These are phyloP conservation scores for Exophiala aquamarina DNA, from an alignment of 2,329 filamentous ascomycete genomes.

Conservation along the genomic window DNA sequence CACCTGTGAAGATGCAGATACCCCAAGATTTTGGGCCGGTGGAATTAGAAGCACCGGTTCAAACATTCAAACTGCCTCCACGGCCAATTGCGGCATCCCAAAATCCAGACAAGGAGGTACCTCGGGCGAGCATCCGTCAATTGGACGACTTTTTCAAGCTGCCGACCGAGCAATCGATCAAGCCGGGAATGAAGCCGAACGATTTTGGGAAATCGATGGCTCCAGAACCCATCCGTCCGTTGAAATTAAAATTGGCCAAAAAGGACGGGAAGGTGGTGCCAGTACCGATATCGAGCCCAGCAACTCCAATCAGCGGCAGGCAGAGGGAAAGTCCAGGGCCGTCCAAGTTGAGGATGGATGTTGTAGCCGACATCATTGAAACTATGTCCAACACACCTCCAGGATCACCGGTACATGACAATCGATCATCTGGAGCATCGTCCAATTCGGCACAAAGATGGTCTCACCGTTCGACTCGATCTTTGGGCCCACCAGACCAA, in stretches of 20 bases:
- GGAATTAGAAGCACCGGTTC: slow-evolving; percentile 25
- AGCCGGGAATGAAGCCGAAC: slow-evolving; percentile 18
- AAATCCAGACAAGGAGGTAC: slow-evolving; percentile 13
- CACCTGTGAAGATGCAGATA: not conserved
- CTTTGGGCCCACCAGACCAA: slow-evolving; percentile 17
- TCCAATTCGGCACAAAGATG: slow-evolving; percentile 20
- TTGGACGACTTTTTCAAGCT: slow-evolving; percentile 21
- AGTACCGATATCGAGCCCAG: slow-evolving; percentile 12
- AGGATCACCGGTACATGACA: slow-evolving; percentile 22
- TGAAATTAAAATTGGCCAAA: slow-evolving; percentile 22
- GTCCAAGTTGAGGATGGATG: slow-evolving; percentile 13
- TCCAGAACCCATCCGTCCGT: slow-evolving; percentile 15
- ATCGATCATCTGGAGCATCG: slow-evolving; percentile 15
- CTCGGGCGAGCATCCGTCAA: slow-evolving; percentile 11
- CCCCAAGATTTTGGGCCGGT: slow-evolving; percentile 11
- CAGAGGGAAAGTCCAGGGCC: not conserved
- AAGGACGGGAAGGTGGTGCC: slow-evolving; percentile 24
- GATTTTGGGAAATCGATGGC: slow-evolving; percentile 11
- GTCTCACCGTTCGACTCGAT: slow-evolving; percentile 18
- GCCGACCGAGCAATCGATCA: slow-evolving; percentile 10
- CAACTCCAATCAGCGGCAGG: too few relatives aligned
- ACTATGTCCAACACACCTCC: slow-evolving; percentile 25
- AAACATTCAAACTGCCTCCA: slow-evolving; percentile 24
- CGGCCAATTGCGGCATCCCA: slow-evolving; percentile 10
- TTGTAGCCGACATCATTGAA: slow-evolving; percentile 23